Evolutionary conservation across 2,329 filamentous ascomycete species (phyloP).

Genomic region (Penicillium sp.): DNA sequence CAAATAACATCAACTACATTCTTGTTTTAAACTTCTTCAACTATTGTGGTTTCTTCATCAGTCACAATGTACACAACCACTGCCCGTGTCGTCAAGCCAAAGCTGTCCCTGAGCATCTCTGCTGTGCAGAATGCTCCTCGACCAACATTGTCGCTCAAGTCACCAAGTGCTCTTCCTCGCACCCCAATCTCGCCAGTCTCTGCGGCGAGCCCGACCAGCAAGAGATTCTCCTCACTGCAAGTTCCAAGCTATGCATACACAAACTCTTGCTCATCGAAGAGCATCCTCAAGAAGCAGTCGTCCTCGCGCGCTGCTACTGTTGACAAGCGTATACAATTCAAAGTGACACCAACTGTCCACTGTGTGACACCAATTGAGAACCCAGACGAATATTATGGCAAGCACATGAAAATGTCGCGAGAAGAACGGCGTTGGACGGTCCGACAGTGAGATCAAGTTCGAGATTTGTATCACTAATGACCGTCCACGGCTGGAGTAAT

Average conservation of each 20-base stretch:
- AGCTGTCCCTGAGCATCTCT: constrained; percentile 49
- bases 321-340: constrained; percentile 45
- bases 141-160: constrained; percentile 44
- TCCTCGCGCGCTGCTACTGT: constrained; percentile 14
- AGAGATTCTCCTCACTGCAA: constrained; percentile 43
- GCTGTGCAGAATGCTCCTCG: constrained; percentile 35
- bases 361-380: constrained; percentile 51
- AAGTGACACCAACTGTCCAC: constrained; percentile 45
- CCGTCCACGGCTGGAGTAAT: background rate
- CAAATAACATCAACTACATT: constrained; percentile 1
- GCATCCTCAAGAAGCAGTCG: constrained; percentile 48
- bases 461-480: constrained; percentile 3
- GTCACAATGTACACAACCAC: constrained; percentile 43
- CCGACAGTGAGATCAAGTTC: constrained; percentile 31
- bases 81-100: constrained; percentile 42
- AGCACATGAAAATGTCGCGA: constrained; percentile 45
- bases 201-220: constrained; percentile 40
- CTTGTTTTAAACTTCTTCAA: constrained; percentile 3
- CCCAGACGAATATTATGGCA: constrained; percentile 49
- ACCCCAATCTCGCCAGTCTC: constrained; percentile 46
- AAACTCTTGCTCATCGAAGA: constrained; percentile 47
- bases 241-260: constrained; percentile 44
- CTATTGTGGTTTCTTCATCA: constrained; percentile 1
- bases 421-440: constrained; percentile 49
- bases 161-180: constrained; percentile 40